Evolutionary conservation across 129 eudicot genomes (phyloP), one percentile per base, ranked within the genome.

Genomic region (Chrysanthemum makinoi): DNA sequence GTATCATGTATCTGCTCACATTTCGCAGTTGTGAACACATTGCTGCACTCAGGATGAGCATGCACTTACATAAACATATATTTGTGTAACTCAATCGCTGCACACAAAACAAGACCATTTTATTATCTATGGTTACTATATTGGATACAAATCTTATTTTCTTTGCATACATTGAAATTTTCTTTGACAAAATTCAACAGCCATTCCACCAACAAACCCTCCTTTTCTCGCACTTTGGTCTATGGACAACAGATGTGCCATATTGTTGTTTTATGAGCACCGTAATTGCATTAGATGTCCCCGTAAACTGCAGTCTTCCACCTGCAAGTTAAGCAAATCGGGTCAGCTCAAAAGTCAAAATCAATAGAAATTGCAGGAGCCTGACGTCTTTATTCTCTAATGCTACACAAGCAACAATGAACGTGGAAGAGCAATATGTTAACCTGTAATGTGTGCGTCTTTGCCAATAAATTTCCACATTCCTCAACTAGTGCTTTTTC

Each of bases 221-320:
- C 68, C 22, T 33, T 62, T 33, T 59, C 14, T 12, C 2, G 35
- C 35, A 54, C 19, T 62, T 30, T 70, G 65, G 20, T 54, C 6
- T 28, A 26, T 56, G 74, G 65, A 53, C 74, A 68, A 66, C 17
- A 47, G 48, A 11, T 14, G 48, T 22, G 53, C 15, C 52, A 14
- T 39, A 13, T 70, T 70, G 28, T 16, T 49, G 53, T 50, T 62
- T 75, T 70, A 58, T 15, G 11, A 20, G 67, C 70, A 51, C 9
- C 48, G 66, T 52, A 75, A 68, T 66, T 88, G 95, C 81, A 88
- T 82, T 39, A 88, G 74, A 69, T 88, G 89, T 63, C 91, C 88
- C 82, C 86, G 75, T 72, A 90, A 82, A 84, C 96, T 87, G 76
- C 89, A 90, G 61, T 90, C 95, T 77, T 79, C 82, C 79, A 90